phyloP scores from a whole-genome alignment of 768 basidiomycete species.

The Kwoniella heveanensis region DNA sequence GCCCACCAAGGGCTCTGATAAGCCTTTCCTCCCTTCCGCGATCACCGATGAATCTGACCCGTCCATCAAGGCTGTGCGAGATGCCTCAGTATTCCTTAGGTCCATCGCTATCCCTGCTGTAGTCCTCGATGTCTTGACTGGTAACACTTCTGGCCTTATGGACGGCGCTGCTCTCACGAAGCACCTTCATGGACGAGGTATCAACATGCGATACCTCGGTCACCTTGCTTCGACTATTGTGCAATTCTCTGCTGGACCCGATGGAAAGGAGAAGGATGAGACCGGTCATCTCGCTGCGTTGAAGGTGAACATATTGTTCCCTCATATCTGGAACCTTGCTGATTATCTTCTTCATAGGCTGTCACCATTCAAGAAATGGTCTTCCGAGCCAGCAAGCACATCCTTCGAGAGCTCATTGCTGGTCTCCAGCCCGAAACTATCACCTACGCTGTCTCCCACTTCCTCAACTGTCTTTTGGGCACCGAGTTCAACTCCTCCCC shows the following conservation, averaged over 20 bases:
- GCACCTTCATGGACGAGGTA: constrained; percentile 57
- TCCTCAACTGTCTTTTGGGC: constrained; percentile 60
- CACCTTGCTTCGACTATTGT: constrained; percentile 53
- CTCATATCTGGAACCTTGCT: neutral
- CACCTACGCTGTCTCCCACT: constrained; percentile 57
- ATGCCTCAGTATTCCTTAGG: constrained; percentile 58
- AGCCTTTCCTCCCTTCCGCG: constrained; percentile 34
- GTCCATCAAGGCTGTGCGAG: constrained; percentile 58
- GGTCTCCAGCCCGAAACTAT: constrained; percentile 53
- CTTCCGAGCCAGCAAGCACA: constrained; percentile 58
- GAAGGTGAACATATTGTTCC: constrained; percentile 30
- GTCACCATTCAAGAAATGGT: constrained; percentile 58
- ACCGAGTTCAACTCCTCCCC: constrained; percentile 49
- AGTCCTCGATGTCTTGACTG: constrained; percentile 54
- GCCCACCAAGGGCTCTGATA: constrained; percentile 28
- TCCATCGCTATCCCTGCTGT: constrained; percentile 54
- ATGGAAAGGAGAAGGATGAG: constrained; percentile 35
- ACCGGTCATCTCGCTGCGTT: constrained; percentile 47
- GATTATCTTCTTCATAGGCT: constrained; percentile 38
- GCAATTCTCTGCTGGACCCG: constrained; percentile 40
- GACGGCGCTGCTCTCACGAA: constrained; percentile 57
- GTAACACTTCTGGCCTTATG: constrained; percentile 49
- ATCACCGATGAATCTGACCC: constrained; percentile 56
- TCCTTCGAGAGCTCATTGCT: constrained; percentile 54
- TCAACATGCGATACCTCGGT: constrained; percentile 61